These are phyloP conservation scores for Pichia manshurica DNA, from an alignment of 805 yeast species.

Conservation along the genomic window DNA sequence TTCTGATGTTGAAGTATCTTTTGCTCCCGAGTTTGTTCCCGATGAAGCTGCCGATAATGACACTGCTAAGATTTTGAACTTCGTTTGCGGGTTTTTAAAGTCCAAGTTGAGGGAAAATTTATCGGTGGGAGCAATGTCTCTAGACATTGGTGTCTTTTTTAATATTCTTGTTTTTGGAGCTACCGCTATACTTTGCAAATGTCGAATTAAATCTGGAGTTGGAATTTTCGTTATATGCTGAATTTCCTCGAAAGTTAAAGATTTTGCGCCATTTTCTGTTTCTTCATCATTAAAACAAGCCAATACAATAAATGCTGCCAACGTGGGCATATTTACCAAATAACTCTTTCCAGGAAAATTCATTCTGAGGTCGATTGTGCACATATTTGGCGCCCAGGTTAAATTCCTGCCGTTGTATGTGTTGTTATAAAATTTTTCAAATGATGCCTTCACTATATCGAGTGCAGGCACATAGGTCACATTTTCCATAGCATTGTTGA, in stretches of 20 bases:
- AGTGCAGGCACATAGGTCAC: slow-evolving; percentile 41
- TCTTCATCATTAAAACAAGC: slow-evolving; percentile 57
- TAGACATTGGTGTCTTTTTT: slow-evolving; percentile 67
- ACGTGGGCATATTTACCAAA: slow-evolving; percentile 73
- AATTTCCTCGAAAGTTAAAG: slow-evolving; percentile 58
- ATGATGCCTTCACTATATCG: slow-evolving; percentile 36
- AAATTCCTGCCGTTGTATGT: slow-evolving; percentile 54
- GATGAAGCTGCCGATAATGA: slow-evolving; percentile 27
- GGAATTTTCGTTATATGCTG: slow-evolving; percentile 65
- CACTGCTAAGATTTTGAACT: slow-evolving; percentile 72
- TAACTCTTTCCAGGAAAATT: slow-evolving; percentile 64
- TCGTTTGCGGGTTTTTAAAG: slow-evolving; percentile 61
- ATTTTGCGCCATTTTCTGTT: slow-evolving; percentile 28
- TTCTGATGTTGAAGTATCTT: background rate
- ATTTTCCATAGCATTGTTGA: slow-evolving; percentile 30
- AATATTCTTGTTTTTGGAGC: slow-evolving; percentile 78
- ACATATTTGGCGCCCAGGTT: slow-evolving; percentile 78
- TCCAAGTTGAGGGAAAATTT: slow-evolving; percentile 59
- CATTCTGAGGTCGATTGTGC: slow-evolving; percentile 74
- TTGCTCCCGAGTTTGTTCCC: background rate
- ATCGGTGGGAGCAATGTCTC: slow-evolving; percentile 60
- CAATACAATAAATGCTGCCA: slow-evolving; percentile 71
- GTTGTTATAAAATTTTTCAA: slow-evolving; percentile 45
- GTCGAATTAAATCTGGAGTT: slow-evolving; percentile 63
- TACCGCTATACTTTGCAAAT: slow-evolving; percentile 72